Percentiles rank a stretch among this genome's conserved stretches.
Conservation (phyloP, 441 rosid genomes). For the Capsella rubella region DNA sequence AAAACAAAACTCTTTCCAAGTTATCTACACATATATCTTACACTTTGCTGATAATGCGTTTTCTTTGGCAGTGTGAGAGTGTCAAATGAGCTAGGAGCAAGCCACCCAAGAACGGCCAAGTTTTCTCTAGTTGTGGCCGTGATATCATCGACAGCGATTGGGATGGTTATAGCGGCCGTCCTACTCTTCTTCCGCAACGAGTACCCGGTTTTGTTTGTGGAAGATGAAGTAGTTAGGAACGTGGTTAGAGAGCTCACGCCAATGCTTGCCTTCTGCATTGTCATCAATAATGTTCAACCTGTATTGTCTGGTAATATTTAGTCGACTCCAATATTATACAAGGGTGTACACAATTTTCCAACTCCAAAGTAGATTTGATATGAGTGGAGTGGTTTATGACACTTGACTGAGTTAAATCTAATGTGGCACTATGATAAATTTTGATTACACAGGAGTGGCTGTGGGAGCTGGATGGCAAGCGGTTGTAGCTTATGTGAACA, state of each 20-base stretch:
- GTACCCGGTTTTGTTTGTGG: constrained; percentile 55
- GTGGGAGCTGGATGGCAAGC: constrained; percentile 82
- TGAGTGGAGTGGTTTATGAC: not conserved
- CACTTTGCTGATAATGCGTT: not conserved
- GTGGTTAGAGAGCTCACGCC: constrained; percentile 80
- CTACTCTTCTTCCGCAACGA: constrained; percentile 52
- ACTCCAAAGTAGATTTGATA: not conserved
- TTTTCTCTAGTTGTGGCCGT: constrained; percentile 70
- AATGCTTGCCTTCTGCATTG: constrained; percentile 66
- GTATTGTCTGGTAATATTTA: constrained; percentile 76
- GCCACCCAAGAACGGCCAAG: constrained; percentile 71
- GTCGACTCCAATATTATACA: not conserved
- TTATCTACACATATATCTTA: not conserved
- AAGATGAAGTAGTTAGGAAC: constrained; percentile 50
- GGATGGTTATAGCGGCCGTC: constrained; percentile 38
- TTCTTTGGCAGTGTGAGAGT: constrained; percentile 65
- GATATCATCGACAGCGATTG: constrained; percentile 52
- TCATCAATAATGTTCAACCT: constrained; percentile 73
- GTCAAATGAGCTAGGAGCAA: constrained; percentile 83
- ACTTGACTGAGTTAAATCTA: not conserved
- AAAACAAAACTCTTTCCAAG: not conserved
- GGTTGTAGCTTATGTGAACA: constrained; percentile 62
- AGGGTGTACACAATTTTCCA: not conserved
- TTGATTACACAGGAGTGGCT: constrained; percentile 53
- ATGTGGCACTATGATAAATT: not conserved